Conservation (phyloP, 192 early-diverging fungal genomes). For the Backusella liffmaniae region DNA sequence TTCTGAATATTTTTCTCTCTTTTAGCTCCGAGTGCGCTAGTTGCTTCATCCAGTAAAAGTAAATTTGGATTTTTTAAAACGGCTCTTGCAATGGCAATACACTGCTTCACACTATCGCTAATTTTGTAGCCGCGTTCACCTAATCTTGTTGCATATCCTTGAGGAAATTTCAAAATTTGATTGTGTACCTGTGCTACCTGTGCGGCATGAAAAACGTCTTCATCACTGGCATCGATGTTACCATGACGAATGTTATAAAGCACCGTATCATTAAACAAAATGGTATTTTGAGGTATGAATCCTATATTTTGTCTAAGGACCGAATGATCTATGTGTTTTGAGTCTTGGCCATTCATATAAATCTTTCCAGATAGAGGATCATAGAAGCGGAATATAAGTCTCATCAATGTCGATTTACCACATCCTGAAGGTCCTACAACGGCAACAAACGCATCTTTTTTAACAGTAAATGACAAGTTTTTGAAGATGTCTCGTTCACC, state of each 20-base stretch:
- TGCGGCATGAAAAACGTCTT: constrained; percentile 68
- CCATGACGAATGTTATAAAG: constrained; percentile 93
- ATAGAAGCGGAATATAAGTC: constrained; percentile 90
- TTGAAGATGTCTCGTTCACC: constrained; percentile 60
- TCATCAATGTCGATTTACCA: constrained; percentile 74
- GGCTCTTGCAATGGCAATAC: constrained; percentile 81
- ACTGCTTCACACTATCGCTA: constrained; percentile 88
- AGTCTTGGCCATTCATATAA: constrained; percentile 80
- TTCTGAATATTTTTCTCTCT: constrained; percentile 77
- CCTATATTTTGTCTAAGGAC: constrained; percentile 80
- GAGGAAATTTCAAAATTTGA: constrained; percentile 66
- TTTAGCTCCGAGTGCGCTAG: constrained; percentile 75
- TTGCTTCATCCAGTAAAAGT: constrained; percentile 86
- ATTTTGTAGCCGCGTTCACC: constrained; percentile 73
- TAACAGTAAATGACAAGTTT: constrained; percentile 65
- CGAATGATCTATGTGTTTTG: constrained; percentile 60
- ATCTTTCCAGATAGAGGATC: constrained; percentile 78
- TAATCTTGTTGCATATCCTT: constrained; percentile 59
- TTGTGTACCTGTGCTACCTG: constrained; percentile 79
- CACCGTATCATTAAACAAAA: constrained; percentile 94
- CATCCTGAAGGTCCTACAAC: constrained; percentile 75
- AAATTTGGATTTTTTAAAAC: constrained; percentile 62
- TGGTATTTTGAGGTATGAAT: constrained; percentile 92
- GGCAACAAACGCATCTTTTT: constrained; percentile 68
- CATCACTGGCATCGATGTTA: constrained; percentile 59